Evolutionary conservation across 768 basidiomycete genomes (phyloP).

Genomic region (Tricholomella constricta): DNA sequence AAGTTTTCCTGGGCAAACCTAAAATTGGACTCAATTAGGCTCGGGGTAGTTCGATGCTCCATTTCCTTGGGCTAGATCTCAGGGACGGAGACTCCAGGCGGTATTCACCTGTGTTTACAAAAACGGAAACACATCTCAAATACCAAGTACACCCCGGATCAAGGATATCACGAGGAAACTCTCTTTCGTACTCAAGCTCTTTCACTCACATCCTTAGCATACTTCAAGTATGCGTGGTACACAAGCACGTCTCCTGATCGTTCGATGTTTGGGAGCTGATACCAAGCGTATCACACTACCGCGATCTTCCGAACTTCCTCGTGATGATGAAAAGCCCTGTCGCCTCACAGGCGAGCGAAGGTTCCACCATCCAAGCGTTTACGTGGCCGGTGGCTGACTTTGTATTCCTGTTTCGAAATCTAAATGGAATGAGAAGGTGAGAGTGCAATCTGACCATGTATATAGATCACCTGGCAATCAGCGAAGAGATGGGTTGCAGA

Average conservation of each 20-base stretch:
- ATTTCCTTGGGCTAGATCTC: conserved; percentile 5
- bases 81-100: conserved; percentile 1
- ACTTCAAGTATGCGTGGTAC: background rate
- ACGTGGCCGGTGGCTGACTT: background rate
- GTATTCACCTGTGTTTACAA: no score
- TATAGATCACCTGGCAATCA: background rate
- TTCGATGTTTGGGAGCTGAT: background rate
- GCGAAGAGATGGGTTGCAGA: background rate
- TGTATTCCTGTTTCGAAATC: background rate
- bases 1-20: background rate
- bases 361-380: background rate
- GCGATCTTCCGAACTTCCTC: conserved; percentile 5
- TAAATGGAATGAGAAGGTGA: background rate
- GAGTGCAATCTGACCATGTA: background rate
- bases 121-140: no score
- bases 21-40: background rate
- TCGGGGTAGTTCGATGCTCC: background rate
- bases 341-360: background rate
- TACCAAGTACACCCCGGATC: conserved; percentile 8
- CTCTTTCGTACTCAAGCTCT: background rate
- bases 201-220: background rate
- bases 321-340: conserved; percentile 1
- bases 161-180: background rate
- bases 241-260: background rate
- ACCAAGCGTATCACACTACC: background rate